Base-by-base conservation (phyloP, 2,329 filamentous ascomycete species). In the Epichloe gansuensis region DNA sequence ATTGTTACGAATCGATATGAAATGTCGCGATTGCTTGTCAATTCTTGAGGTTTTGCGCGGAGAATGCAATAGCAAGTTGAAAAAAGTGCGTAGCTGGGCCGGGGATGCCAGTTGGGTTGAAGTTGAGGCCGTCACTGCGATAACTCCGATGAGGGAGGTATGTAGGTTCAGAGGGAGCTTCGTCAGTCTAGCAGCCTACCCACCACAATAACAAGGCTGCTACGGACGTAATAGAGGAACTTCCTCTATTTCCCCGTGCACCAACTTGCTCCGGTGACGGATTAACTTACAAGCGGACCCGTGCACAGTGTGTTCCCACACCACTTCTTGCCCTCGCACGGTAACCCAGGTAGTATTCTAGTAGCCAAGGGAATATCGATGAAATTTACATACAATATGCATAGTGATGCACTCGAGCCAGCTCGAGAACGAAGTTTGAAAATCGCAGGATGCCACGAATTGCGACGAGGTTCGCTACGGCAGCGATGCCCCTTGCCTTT, bases 171-270 rank as follows among this genome's bases (percentile, higher is more conserved):
- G 15, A 52, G 53, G 61, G 60, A 66, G 66, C 66, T 68, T 68
- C 66, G 66, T 69, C 66, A 69, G 64, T 63, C 58, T 63, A 60
- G 66, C 58, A 68, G 66, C 66, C 66, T 68, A 56, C 60, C 63
- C 15, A 34, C 49, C 43, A 35, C n/a, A 36, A 13, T 15, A 21
- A 47, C 34, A 38, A 38, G 44, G 27, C 35, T 21, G 31, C 27
- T 4, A 21, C 17, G 17, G 17, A 21, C 17, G 17, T 21, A 21
- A 21, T 17, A 23, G n/a, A 13, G 9, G 47, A 27, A 45, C 17
- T 21, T 21, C 17, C 17, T 21, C 17, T 21, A 46, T 40, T 45
- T 23, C 25, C 23, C 17, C 34, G 41, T 38, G 41, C 41, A 27
- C 13, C 41, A 34, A n/a, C 31, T 15, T 49, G 51, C n/a, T 34